A percentile compares a stretch with the other conserved stretches of the same genome.
These are phyloP conservation scores for Nakazawaea ambrosiae DNA, from an alignment of 805 yeast genomes.

Conservation along the genomic window DNA sequence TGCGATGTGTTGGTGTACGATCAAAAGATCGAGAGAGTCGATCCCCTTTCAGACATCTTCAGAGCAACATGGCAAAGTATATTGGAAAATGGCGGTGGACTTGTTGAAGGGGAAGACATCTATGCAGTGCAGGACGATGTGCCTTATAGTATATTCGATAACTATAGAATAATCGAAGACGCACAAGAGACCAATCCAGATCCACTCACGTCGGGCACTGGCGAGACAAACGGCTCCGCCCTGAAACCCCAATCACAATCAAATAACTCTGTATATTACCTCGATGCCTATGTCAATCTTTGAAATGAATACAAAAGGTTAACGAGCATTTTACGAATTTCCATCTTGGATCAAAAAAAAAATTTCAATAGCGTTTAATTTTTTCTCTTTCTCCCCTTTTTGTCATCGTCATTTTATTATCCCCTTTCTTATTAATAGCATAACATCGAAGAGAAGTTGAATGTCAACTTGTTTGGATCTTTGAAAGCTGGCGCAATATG, in stretches of 20 bases:
- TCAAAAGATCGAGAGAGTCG: conserved; percentile 68
- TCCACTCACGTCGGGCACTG: no score
- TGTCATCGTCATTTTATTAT: no score
- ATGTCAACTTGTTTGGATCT: no score
- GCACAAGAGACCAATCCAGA: conserved; percentile 3
- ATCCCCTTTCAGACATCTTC: conserved; percentile 49
- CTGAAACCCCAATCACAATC: no score
- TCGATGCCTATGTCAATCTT: conserved; percentile 8
- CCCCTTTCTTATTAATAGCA: no score
- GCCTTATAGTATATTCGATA: conserved; percentile 24
- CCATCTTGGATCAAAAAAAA: no score
- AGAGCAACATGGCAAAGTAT: conserved; percentile 82
- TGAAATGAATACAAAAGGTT: neutral
- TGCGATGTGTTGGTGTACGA: conserved; percentile 87
- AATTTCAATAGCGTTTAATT: no score
- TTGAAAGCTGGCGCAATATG: no score
- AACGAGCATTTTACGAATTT: no score
- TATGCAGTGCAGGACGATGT: conserved; percentile 22
- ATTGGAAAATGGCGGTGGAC: conserved; percentile 56
- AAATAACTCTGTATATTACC: conserved; percentile 1
- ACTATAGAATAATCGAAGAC: conserved; percentile 22
- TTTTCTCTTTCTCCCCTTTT: no score
- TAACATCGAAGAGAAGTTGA: no score
- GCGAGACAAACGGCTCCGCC: no score
- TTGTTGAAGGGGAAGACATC: conserved; percentile 20